Evolutionary conservation across 805 yeast genomes (phyloP).

Genomic region (Myxozyma vanderwaltii): DNA sequence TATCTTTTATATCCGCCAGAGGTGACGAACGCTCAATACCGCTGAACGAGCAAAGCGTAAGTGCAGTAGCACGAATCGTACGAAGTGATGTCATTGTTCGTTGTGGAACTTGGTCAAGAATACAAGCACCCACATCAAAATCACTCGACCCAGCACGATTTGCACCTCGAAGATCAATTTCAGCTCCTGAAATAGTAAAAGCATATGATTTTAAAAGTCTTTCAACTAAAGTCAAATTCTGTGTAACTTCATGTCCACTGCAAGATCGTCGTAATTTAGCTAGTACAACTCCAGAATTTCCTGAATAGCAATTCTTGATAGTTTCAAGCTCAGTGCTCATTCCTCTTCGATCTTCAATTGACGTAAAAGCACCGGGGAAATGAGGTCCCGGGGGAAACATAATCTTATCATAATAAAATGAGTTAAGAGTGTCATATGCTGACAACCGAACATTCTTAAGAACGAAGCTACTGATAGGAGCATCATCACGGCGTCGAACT

Average conservation of each 20-base stretch:
- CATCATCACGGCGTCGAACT: neutral
- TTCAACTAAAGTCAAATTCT: slow-evolving; percentile 1
- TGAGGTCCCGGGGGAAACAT: slow-evolving; percentile 5
- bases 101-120: slow-evolving; percentile 61
- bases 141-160: slow-evolving; percentile 9
- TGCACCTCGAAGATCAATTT: slow-evolving; percentile 33
- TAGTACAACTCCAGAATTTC: slow-evolving; percentile 8
- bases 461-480: neutral
- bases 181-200: slow-evolving; percentile 22
- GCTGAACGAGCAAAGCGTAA: slow-evolving; percentile 36
- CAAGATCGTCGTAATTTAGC: slow-evolving; percentile 6
- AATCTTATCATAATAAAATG: slow-evolving; percentile 5
- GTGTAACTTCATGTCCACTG: neutral
- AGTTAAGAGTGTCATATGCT: slow-evolving; percentile 4
- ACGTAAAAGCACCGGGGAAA: slow-evolving; percentile 5
- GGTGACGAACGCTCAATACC: slow-evolving; percentile 13
- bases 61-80: slow-evolving; percentile 47
- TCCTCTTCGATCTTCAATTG: slow-evolving; percentile 6
- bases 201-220: slow-evolving; percentile 15
- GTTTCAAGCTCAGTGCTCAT: slow-evolving; percentile 3
- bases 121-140: slow-evolving; percentile 43
- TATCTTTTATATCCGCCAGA: neutral
- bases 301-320: neutral
- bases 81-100: slow-evolving; percentile 64
- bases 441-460: slow-evolving; percentile 3